These are phyloP conservation scores for Penicillium simplicissimum DNA, from an alignment of 495 filamentous ascomycete species.

Conservation along the genomic window DNA sequence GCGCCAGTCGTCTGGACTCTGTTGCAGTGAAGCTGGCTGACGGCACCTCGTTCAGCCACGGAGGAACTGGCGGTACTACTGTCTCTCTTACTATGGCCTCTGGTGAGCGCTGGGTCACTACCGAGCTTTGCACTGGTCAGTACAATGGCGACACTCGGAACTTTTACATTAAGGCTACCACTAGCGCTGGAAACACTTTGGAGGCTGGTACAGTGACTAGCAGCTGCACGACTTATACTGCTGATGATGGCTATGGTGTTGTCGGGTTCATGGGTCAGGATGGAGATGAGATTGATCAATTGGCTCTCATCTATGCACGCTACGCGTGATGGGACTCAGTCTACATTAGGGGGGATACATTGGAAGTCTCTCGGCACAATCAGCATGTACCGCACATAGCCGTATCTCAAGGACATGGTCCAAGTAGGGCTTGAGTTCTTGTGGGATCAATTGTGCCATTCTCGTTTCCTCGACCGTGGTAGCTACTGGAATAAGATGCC, in stretches of 20 bases:
- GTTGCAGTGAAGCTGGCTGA: slow-evolving; percentile 49
- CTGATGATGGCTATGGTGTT: slow-evolving; percentile 56
- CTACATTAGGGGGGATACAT: not conserved
- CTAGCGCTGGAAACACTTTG: slow-evolving; percentile 51
- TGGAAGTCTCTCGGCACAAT: not conserved
- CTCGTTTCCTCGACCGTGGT: too few relatives aligned
- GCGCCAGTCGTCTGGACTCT: slow-evolving; percentile 50
- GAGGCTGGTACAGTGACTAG: slow-evolving; percentile 48
- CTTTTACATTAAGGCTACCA: slow-evolving; percentile 59
- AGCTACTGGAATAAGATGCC: too few relatives aligned
- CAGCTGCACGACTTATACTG: slow-evolving; percentile 50
- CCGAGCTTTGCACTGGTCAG: slow-evolving; percentile 53
- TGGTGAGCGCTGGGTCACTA: slow-evolving; percentile 51
- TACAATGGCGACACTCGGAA: slow-evolving; percentile 50
- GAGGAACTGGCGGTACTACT: slow-evolving; percentile 53
- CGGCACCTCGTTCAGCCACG: slow-evolving; percentile 51
- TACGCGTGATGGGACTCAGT: not conserved
- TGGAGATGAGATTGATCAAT: slow-evolving; percentile 60
- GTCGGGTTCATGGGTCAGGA: slow-evolving; percentile 58
- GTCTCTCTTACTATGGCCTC: slow-evolving; percentile 44
- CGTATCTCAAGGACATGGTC: not conserved
- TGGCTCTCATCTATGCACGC: slow-evolving; percentile 53
- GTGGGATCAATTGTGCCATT: too few relatives aligned
- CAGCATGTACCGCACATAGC: not conserved
- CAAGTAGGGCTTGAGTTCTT: not conserved